Percentiles rank a stretch among this genome's conserved stretches.
Conservation (phyloP, 1,284 basidiomycete species). For the Golubevia pallescens region DNA sequence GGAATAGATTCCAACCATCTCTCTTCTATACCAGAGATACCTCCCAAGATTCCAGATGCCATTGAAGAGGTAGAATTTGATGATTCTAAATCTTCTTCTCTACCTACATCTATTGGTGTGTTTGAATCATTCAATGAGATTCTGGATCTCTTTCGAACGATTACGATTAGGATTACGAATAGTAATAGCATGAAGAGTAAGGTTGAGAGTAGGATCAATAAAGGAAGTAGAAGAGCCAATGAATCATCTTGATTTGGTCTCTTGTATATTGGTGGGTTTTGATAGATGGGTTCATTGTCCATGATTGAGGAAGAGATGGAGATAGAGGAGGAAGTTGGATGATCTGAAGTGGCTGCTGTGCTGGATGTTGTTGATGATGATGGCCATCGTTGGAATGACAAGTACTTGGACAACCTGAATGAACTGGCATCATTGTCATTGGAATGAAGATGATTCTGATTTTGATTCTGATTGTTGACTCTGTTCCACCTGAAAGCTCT, state of each 20-base stretch:
- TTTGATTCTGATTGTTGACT: no score
- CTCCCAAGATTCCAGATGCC: slow-evolving; percentile 42
- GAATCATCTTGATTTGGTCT: slow-evolving; percentile 1
- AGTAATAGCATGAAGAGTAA: slow-evolving; percentile 50
- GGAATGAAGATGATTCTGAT: no score
- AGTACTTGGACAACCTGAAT: no score
- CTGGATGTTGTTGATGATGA: no score
- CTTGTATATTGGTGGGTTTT: no score
- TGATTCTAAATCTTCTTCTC: slow-evolving; percentile 20
- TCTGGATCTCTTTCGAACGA: slow-evolving; percentile 44
- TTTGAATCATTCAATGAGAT: slow-evolving; percentile 44
- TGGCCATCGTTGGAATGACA: no score
- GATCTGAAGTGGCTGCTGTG: no score
- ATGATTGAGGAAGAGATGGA: no score
- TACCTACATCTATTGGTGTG: slow-evolving; percentile 54
- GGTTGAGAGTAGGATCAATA: slow-evolving; percentile 54
- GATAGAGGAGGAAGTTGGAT: no score
- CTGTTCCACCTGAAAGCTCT: no score
- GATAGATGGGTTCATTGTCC: no score
- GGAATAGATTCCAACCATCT: slow-evolving; percentile 54
- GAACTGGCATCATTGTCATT: no score
- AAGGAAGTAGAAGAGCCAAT: slow-evolving; percentile 47
- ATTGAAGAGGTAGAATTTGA: slow-evolving; percentile 14
- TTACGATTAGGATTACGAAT: slow-evolving; percentile 50
- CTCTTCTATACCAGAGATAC: slow-evolving; percentile 46